Evolutionary conservation across 257 asterid species (phyloP), one percentile per base, ranked within the genome.

Genomic region (Solanum rostratum): DNA sequence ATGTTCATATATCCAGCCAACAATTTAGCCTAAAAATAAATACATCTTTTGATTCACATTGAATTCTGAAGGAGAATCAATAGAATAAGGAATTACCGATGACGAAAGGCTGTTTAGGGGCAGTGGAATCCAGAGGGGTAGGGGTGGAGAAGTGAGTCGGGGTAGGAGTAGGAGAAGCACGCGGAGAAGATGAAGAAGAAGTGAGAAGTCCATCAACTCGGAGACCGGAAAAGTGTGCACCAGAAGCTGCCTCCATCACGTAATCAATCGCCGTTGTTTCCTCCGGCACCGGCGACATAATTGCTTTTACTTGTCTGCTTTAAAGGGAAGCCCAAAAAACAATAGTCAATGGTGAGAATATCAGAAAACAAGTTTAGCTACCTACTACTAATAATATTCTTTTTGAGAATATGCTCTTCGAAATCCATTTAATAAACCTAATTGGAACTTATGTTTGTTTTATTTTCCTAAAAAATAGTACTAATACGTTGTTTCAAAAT

Each of bases 171-270:
- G 94, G 84, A 65, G 92, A 96, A 15, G 95, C 91, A 53, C 96
- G 91, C 6, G 92, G 88, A 13, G 93, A 81, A 54, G 91, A 33
- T 46, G 98, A 79, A 11, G 91, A 55, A 46, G 88, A 82, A 14
- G 92, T 84, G 53, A 83, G 91, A 39, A 91, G 88, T 15, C 92
- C 89, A 86, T 94, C 97, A 41, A 94, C 86, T 55, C 95, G 97
- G 81, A 95, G 95, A 33, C 99, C 99, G 19, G 99, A 95, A 89
- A 97, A 97, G 91, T 97, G 99, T 5, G 97, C 93, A 19, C 97
- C 97, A 8, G 95, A 91, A 18, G 98, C 95, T 84, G 95, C 98
- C 88, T 95, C 99, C 99, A 97, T 97, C 33, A 90, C 97, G 90
- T 91, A 92, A 85, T 95, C 98, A 15, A 93, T 92, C 84, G 95